These are phyloP conservation scores for Mucor saturninus DNA, from an alignment of 371 early-diverging fungal genomes.

Conservation along the genomic window DNA sequence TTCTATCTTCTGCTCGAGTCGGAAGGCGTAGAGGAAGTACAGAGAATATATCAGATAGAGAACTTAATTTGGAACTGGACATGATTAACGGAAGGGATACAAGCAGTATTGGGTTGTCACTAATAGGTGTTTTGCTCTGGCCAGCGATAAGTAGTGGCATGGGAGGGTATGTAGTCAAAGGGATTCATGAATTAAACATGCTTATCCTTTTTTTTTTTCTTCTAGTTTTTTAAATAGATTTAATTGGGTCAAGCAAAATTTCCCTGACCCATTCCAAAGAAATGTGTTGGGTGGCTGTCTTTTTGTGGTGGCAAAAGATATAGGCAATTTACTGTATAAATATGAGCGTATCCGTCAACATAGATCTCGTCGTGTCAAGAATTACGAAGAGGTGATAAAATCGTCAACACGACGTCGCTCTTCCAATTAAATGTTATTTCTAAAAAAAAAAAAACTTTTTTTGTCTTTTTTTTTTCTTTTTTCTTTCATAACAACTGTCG, in stretches of 20 bases:
- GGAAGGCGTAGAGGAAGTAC: neutral
- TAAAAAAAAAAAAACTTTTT: neutral
- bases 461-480: neutral
- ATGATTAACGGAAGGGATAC: conserved; percentile 32
- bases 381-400: conserved; percentile 26
- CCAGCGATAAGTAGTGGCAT: conserved; percentile 50
- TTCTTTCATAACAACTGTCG: conserved; percentile 9
- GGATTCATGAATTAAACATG: neutral
- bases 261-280: conserved; percentile 65
- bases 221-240: conserved; percentile 53
- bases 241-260: conserved; percentile 47
- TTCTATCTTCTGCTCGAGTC: neutral
- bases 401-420: neutral
- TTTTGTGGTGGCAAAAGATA: conserved; percentile 62
- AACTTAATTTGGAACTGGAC: conserved; percentile 28
- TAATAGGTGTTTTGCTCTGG: conserved; percentile 58
- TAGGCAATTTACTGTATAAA: conserved; percentile 43
- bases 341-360: conserved; percentile 46
- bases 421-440: neutral
- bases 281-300: conserved; percentile 65
- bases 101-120: conserved; percentile 51
- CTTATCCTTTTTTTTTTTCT: neutral
- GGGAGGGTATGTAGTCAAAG: conserved; percentile 34
- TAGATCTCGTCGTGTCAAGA: conserved; percentile 43
- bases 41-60: conserved; percentile 24